Base-by-base conservation (phyloP, 768 basidiomycete species). In the Leucocoprinus birnbaumii region DNA sequence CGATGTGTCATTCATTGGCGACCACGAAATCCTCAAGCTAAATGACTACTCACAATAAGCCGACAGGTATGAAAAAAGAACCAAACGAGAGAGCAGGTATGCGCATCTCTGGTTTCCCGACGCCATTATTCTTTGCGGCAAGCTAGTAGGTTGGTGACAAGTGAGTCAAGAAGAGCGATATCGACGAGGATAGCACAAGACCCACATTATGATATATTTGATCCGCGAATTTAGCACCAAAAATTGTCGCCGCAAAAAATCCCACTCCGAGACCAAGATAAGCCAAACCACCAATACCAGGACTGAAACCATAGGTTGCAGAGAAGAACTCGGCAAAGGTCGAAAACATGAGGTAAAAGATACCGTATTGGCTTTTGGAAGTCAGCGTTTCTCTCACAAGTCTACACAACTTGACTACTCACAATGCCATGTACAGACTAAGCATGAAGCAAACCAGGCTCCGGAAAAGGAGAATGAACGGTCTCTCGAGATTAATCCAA, bases 61-160 rank as follows among this genome's bases (percentile, higher is more conserved):
- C 89, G 43, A 89, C 68, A 1, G 89, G 88, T 1, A 83, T 82
- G 54, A 87, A 82, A 40, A 84, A 67, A 1, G 86, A 86, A 9
- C 88, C 88, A 61, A 89, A 71, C 64, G 88, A 80, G 3, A 91
- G 74, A 0, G 80, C 77, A 4, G 89, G 89, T n/a, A 91, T 78
- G 5, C 89, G 83, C 81, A 83, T 86, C 65, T 91, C 89, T 0
- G 89, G 89, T 57, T 79, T 85, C 3, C 83, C 84, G 27, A 79
- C 74, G 1, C 87, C 89, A 16, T 77, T 80, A 51, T 83, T 83
- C 59, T 69, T 76, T 3, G 71, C 68, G 16, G 78, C 72, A 38
- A 85, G 63, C 84, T 85, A 37, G 19, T 35, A 45, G 37, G 53
- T 31, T 41, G 35, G 21, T 16, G 9, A 2, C 27, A 11, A 31